Evolutionary conservation across 495 filamentous ascomycete genomes (phyloP).

Genomic region (Pyrenopolyporus hunteri): DNA sequence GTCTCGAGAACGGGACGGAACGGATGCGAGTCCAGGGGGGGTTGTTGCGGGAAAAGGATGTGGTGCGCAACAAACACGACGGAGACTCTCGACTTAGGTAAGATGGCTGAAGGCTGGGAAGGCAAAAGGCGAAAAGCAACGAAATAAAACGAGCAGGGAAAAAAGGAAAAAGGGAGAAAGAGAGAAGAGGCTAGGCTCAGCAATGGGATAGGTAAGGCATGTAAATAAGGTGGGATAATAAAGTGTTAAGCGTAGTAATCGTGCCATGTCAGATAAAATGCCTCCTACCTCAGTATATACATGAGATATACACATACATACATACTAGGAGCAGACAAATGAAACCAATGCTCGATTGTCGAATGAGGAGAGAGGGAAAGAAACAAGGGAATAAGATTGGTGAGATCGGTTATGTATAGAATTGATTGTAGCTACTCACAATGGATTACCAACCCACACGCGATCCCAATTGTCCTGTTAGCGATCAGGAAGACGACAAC

Average conservation of each 20-base stretch:
- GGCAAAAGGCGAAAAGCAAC: neutral
- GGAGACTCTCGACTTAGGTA: neutral
- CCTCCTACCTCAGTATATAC: neutral
- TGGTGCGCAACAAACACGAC: neutral
- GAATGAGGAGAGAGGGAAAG: neutral
- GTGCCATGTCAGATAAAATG: too few species aligned
- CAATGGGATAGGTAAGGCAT: constrained; percentile 9
- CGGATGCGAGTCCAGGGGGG: constrained; percentile 20
- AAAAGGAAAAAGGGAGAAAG: constrained; percentile 3
- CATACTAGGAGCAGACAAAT: too few species aligned
- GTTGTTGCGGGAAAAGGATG: neutral
- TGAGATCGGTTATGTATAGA: neutral
- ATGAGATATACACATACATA: constrained; percentile 1
- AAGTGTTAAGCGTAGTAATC: constrained; percentile 21
- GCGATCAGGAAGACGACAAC: neutral
- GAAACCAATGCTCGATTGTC: too few species aligned
- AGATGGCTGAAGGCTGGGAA: constrained; percentile 7
- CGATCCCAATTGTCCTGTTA: neutral
- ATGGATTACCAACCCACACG: neutral
- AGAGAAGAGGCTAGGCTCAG: constrained; percentile 2
- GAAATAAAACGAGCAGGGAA: neutral
- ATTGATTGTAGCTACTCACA: neutral
- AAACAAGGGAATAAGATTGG: neutral
- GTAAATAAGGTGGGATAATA: constrained; percentile 9
- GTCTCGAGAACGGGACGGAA: constrained; percentile 26